A percentile compares a stretch with the other conserved stretches of the same genome.
phyloP scores from a whole-genome alignment of 2,329 filamentous ascomycete genomes.

The Stagonosporopsis cucurbitacearum region DNA sequence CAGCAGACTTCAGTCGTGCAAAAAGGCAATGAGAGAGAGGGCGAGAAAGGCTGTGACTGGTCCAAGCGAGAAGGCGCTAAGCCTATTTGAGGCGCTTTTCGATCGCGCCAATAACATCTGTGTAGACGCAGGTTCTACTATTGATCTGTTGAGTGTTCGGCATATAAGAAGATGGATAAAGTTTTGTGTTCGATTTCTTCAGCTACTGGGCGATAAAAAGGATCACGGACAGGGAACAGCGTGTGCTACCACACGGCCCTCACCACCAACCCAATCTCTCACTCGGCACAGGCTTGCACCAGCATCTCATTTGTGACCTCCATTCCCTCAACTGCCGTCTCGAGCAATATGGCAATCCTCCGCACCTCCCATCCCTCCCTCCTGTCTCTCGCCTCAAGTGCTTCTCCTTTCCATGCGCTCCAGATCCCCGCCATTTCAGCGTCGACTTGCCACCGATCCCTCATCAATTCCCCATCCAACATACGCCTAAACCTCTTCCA shows the following conservation, averaged over 20 bases:
- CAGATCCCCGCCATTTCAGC: not conserved
- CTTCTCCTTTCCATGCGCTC: not conserved
- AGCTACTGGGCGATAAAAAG: no score
- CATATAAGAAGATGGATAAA: no score
- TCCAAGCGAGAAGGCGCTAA: constrained; percentile 11
- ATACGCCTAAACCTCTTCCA: not conserved
- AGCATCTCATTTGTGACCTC: not conserved
- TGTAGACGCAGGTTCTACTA: not conserved
- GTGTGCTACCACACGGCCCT: no score
- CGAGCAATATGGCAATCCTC: not conserved
- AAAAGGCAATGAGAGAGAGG: not conserved
- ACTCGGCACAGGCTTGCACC: not conserved
- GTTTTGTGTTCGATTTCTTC: no score
- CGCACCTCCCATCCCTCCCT: not conserved
- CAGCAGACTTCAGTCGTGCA: not conserved
- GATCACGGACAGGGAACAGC: no score
- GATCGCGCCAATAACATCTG: not conserved
- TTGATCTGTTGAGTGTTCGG: no score
- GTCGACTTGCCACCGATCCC: not conserved
- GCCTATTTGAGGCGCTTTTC: not conserved
- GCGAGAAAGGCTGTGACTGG: constrained; percentile 3
- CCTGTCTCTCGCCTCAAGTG: not conserved
- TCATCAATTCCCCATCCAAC: not conserved
- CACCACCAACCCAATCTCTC: not conserved
- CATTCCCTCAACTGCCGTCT: not conserved